Conservation (phyloP, 345 rosid species). For the Pugionium cornutum region DNA sequence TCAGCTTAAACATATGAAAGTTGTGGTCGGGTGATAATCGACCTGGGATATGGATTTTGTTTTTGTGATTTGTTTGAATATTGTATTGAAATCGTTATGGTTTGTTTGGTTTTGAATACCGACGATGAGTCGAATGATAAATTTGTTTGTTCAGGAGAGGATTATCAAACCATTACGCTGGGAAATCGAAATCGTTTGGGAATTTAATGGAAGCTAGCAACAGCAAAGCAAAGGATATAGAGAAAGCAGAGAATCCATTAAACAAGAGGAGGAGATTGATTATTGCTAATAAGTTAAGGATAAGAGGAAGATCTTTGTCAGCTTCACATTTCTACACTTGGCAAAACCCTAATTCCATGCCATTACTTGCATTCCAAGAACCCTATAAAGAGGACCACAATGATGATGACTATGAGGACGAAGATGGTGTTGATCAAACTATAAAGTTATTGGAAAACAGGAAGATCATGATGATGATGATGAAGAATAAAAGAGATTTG, state of each 20-base stretch:
- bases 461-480: background rate
- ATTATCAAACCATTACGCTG: conserved; percentile 68
- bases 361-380: conserved; percentile 55
- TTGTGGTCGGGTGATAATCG: too few relatives aligned
- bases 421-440: conserved; percentile 1
- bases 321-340: conserved; percentile 52
- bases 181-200: conserved; percentile 94
- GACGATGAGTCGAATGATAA: background rate
- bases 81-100: too few relatives aligned
- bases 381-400: conserved; percentile 29
- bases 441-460: too few relatives aligned
- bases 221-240: conserved; percentile 54
- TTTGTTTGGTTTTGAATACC: conserved; percentile 27
- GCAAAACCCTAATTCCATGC: conserved; percentile 72
- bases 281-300: conserved; percentile 53
- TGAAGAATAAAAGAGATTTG: conserved; percentile 33
- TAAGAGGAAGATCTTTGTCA: conserved; percentile 39
- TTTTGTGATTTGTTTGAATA: too few relatives aligned
- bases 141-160: conserved; percentile 58
- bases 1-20: too few relatives aligned
- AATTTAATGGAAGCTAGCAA: conserved; percentile 53
- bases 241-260: conserved; percentile 73
- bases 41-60: too few relatives aligned
- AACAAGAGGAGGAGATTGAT: conserved; percentile 70
- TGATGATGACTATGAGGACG: background rate